Conservation (phyloP, 2,329 filamentous ascomycete genomes). For the Trichoderma simmonsii region DNA sequence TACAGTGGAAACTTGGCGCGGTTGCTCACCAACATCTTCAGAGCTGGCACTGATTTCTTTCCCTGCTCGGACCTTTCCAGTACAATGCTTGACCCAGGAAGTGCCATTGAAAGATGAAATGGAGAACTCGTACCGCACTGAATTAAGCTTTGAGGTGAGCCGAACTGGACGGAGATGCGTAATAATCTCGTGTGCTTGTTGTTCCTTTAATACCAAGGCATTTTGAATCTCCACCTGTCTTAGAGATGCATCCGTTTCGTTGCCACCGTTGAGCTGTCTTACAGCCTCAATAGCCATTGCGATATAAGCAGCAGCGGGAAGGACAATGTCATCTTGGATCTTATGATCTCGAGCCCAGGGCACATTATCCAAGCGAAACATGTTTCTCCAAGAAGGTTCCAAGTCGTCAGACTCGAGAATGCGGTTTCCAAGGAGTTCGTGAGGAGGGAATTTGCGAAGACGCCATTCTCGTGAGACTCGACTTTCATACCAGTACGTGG, state of each 20-base stretch:
- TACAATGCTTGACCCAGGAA: conserved; percentile 14
- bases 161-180: conserved; percentile 17
- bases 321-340: conserved; percentile 38
- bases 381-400: conserved; percentile 39
- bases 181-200: conserved; percentile 18
- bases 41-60: not conserved
- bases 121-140: conserved; percentile 21
- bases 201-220: conserved; percentile 17
- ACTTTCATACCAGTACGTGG: conserved; percentile 25
- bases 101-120: conserved; percentile 19
- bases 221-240: conserved; percentile 18
- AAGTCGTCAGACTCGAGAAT: conserved; percentile 29
- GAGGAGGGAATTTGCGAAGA: conserved; percentile 23
- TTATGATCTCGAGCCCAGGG: conserved; percentile 46
- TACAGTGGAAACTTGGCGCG: not conserved
- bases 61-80: not conserved
- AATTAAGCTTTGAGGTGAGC: conserved; percentile 15
- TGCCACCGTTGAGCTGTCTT: conserved; percentile 20
- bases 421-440: conserved; percentile 32
- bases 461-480: conserved; percentile 26
- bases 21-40: not conserved
- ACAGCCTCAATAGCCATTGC: conserved; percentile 43
- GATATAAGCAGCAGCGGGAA: conserved; percentile 43
- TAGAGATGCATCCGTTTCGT: not conserved
- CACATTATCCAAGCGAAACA: conserved; percentile 35